phyloP scores from a whole-genome alignment of 1,284 basidiomycete species.

The Exobasidium cylindrosporum region DNA sequence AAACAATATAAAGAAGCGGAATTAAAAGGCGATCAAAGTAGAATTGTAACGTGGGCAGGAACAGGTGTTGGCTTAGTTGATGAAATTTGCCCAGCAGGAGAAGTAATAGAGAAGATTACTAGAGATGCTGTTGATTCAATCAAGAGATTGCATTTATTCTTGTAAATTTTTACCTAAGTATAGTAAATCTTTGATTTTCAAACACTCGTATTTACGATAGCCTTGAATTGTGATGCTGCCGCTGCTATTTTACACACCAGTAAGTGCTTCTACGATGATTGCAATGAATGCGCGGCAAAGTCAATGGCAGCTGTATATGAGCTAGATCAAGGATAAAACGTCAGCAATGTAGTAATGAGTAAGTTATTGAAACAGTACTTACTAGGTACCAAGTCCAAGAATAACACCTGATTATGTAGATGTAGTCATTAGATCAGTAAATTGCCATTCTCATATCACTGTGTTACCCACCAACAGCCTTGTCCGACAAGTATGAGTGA shows the following conservation, averaged over 20 bases:
- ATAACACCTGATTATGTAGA: conserved; percentile 35
- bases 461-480: conserved; percentile 26
- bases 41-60: conserved; percentile 50
- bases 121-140: conserved; percentile 11
- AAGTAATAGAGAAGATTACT: conserved; percentile 24
- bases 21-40: conserved; percentile 29
- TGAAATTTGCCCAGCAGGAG: conserved; percentile 28
- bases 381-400: conserved; percentile 39
- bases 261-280: neutral
- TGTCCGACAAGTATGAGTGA: conserved; percentile 54
- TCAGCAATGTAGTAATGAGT: neutral
- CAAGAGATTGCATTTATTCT: neutral
- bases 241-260: too few relatives aligned
- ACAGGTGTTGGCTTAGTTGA: conserved; percentile 44
- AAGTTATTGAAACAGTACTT: neutral
- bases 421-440: neutral
- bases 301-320: conserved; percentile 28
- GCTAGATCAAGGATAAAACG: conserved; percentile 2
- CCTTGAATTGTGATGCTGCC: too few relatives aligned
- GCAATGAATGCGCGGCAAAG: conserved; percentile 3
- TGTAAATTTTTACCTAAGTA: neutral
- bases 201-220: too few relatives aligned
- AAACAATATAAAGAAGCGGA: conserved; percentile 42
- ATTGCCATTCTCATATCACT: neutral
- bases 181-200: neutral